Percentiles rank a stretch among this genome's conserved stretches.
Evolutionary conservation across 768 basidiomycete genomes (phyloP).

Genomic region (Punctularia strigosozonata): DNA sequence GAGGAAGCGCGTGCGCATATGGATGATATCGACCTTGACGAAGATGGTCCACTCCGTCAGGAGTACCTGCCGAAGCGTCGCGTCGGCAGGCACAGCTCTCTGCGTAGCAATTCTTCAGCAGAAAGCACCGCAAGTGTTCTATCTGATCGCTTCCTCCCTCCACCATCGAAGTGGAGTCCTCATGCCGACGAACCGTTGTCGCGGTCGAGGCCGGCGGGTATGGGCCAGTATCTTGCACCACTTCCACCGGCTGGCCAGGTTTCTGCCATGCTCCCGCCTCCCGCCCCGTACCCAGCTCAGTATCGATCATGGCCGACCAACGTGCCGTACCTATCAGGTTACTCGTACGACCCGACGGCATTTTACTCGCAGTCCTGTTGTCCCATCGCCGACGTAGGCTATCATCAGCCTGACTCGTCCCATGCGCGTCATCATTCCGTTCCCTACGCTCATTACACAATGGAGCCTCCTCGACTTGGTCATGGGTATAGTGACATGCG

Average conservation of each 20-base stretch:
- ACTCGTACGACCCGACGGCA: too few relatives aligned
- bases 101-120: constrained; percentile 10
- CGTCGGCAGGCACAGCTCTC: constrained; percentile 23
- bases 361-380: too few relatives aligned
- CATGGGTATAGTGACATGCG: constrained; percentile 7
- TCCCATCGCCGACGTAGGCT: too few relatives aligned
- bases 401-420: constrained; percentile 2
- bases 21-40: constrained; percentile 56
- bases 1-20: constrained; percentile 23
- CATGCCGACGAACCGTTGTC: constrained; percentile 67
- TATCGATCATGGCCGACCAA: too few relatives aligned
- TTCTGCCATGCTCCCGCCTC: constrained; percentile 12
- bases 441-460: constrained; percentile 3
- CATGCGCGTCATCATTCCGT: constrained; percentile 3
- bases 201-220: constrained; percentile 37
- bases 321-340: too few relatives aligned
- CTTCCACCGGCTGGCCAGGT: constrained; percentile 35
- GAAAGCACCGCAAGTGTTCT: constrained; percentile 9
- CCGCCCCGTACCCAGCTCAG: too few relatives aligned
- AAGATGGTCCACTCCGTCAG: constrained; percentile 72
- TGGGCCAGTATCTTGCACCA: constrained; percentile 54
- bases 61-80: constrained; percentile 72
- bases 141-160: constrained; percentile 35
- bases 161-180: constrained; percentile 76
- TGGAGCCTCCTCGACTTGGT: constrained; percentile 7